Percentiles rank a stretch among this genome's conserved stretches.
phyloP scores from a whole-genome alignment of 345 rosid genomes.

The Melastoma malabathricum region DNA sequence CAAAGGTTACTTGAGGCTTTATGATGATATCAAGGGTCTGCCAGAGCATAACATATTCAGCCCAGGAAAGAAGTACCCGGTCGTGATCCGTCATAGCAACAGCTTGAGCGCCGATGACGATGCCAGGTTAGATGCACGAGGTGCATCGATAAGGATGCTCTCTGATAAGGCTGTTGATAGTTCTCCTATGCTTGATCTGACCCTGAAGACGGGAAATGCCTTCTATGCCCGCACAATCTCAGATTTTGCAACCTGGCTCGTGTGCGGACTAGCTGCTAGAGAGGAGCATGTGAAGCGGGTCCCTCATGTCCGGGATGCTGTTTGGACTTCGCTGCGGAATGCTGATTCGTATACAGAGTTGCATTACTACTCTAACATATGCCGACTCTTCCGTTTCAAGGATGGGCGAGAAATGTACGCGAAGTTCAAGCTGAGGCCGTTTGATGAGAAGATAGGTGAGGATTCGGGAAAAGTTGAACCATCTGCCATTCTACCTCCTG shows the following conservation, averaged over 20 bases:
- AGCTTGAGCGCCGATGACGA: conserved; percentile 64
- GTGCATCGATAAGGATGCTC: conserved; percentile 43
- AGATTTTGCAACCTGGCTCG: conserved; percentile 61
- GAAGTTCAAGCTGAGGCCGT: conserved; percentile 50
- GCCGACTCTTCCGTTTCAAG: conserved; percentile 40
- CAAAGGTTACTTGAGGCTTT: conserved; percentile 34
- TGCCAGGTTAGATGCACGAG: conserved; percentile 58
- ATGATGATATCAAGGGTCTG: conserved; percentile 33
- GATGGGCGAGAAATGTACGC: conserved; percentile 52
- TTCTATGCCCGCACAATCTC: conserved; percentile 49
- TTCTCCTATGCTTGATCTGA: conserved; percentile 38
- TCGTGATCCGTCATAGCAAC: conserved; percentile 49
- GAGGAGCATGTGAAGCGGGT: conserved; percentile 40
- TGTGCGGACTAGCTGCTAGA: conserved; percentile 57
- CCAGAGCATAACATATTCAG: conserved; percentile 36
- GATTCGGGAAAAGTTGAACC: conserved; percentile 56
- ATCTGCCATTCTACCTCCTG: conserved; percentile 54
- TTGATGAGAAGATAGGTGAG: conserved; percentile 25
- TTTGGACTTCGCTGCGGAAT: conserved; percentile 41
- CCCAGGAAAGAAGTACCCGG: conserved; percentile 32
- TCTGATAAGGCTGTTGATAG: conserved; percentile 11
- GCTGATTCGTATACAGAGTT: conserved; percentile 37
- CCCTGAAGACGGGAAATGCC: conserved; percentile 56
- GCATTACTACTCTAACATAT: conserved; percentile 49
- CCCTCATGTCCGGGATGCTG: conserved; percentile 49